These are phyloP conservation scores for Blepharisma japonicum DNA, from an alignment of 73 alveolate genomes.

Conservation along the genomic window DNA sequence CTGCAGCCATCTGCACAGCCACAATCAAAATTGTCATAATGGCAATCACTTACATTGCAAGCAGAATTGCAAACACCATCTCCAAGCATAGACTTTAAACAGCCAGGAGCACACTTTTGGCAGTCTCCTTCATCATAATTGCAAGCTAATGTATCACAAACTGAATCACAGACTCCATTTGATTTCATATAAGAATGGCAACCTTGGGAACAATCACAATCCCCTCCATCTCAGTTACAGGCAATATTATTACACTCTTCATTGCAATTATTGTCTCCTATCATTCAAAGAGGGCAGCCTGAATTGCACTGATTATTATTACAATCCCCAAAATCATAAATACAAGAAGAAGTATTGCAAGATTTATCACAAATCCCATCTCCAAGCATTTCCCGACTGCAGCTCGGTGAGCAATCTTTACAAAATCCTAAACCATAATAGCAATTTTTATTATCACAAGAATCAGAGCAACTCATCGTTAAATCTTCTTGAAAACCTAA, in stretches of 20 bases:
- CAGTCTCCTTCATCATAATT: not conserved
- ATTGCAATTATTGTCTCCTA: too few relatives aligned
- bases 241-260: too few relatives aligned
- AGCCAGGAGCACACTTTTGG: not conserved
- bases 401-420: not conserved
- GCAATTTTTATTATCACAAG: not conserved
- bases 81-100: not conserved
- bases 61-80: not conserved
- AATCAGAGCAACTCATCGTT: not conserved
- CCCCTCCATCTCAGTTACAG: too few relatives aligned
- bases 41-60: not conserved
- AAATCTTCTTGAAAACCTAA: too few relatives aligned
- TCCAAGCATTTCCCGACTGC: not conserved
- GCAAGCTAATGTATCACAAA: too few relatives aligned
- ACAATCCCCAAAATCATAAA: not conserved
- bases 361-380: slow-evolving; percentile 21
- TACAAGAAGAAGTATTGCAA: not conserved
- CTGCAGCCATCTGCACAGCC: not conserved
- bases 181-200: too few relatives aligned
- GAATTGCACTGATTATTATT: too few relatives aligned
- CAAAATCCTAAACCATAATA: not conserved
- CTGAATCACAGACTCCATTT: too few relatives aligned
- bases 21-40: not conserved
- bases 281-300: too few relatives aligned
- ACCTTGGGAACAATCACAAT: too few relatives aligned